Conservation (phyloP, 169 alveolate species). For the Eimeria necatrix region DNA sequence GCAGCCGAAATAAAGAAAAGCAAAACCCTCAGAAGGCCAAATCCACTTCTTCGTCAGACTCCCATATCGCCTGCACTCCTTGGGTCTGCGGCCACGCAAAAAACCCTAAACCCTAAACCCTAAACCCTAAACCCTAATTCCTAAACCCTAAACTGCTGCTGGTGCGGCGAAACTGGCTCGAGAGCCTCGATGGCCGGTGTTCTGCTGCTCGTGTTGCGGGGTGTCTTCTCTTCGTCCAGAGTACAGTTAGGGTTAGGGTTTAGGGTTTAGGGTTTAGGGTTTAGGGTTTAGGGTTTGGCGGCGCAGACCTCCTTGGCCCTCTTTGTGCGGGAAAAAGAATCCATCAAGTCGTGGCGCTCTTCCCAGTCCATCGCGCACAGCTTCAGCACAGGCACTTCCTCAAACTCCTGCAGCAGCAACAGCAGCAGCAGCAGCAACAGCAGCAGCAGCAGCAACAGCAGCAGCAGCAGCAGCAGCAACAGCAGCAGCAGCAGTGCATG, state of each 20-base stretch:
- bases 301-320: constrained; percentile 52
- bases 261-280: constrained; percentile 61
- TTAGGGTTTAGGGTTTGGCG: constrained; percentile 11
- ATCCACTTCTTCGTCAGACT: constrained; percentile 4
- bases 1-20: constrained; percentile 44
- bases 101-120: constrained; percentile 88
- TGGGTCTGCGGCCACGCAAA: too few species aligned
- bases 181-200: neutral
- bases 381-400: constrained; percentile 7
- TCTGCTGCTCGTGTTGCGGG: too few species aligned
- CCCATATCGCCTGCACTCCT: constrained; percentile 92
- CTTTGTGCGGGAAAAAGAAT: neutral
- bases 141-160: neutral
- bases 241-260: constrained; percentile 4
- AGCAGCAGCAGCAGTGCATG: neutral
- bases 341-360: neutral
- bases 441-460: neutral
- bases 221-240: too few species aligned
- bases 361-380: constrained; percentile 38
- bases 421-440: neutral
- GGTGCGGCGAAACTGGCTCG: neutral
- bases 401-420: neutral
- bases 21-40: constrained; percentile 92
- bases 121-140: constrained; percentile 46
- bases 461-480: neutral